Conservation (phyloP, 2,329 filamentous ascomycete genomes). For the Simplicillium sp. region DNA sequence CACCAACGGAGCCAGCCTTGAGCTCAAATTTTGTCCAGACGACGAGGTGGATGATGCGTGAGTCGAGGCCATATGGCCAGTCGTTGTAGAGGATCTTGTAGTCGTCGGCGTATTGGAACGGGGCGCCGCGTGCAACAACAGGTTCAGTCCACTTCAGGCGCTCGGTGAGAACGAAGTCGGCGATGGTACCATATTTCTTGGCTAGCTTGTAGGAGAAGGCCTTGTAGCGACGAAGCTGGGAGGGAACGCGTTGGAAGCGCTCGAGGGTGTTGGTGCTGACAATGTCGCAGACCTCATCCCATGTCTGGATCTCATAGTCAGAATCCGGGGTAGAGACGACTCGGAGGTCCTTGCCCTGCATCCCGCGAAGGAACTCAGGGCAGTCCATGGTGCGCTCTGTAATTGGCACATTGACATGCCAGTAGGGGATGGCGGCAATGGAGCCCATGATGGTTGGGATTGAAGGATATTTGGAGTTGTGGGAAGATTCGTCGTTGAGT, state of each 20-base stretch:
- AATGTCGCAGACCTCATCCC: conserved; percentile 59
- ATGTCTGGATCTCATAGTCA: conserved; percentile 53
- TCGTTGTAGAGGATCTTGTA: conserved; percentile 77
- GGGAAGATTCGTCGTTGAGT: too few relatives aligned
- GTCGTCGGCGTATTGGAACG: conserved; percentile 43
- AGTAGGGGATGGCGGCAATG: conserved; percentile 47
- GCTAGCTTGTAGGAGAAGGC: conserved; percentile 57
- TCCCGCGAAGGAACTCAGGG: conserved; percentile 57
- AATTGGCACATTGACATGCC: conserved; percentile 70
- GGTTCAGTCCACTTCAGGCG: conserved; percentile 59
- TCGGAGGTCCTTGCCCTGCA: conserved; percentile 56
- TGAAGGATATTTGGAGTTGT: too few relatives aligned
- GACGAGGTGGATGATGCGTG: conserved; percentile 71
- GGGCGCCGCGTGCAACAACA: conserved; percentile 20
- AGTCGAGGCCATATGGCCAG: conserved; percentile 85
- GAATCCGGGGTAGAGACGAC: conserved; percentile 65
- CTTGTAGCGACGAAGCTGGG: conserved; percentile 69
- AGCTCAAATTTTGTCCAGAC: conserved; percentile 89
- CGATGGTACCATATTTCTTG: conserved; percentile 63
- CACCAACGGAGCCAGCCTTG: conserved; percentile 54
- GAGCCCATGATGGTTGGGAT: conserved; percentile 23
- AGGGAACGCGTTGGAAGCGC: conserved; percentile 66
- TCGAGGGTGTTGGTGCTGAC: conserved; percentile 60
- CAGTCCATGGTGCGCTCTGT: conserved; percentile 54
- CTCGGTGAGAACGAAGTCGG: conserved; percentile 64